Conservation (phyloP, 2,329 filamentous ascomycete genomes). For the Trichoderma sp. region DNA sequence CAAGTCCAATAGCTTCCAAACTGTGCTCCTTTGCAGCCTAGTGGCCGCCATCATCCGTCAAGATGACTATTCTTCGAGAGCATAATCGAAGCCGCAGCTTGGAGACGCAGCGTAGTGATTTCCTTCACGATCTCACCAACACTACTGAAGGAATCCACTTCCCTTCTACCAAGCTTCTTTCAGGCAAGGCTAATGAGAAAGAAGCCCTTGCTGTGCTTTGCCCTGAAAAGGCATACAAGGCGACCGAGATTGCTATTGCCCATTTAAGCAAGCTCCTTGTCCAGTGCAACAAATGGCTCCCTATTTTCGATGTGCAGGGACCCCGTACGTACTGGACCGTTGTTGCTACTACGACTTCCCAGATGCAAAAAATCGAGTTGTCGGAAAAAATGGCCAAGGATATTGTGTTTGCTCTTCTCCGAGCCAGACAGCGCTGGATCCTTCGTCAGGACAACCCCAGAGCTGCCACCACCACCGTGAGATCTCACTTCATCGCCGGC, state of each 20-base stretch:
- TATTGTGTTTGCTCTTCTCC: slow-evolving; percentile 18
- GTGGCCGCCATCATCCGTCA: neutral
- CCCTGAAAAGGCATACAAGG: neutral
- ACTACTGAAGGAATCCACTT: slow-evolving; percentile 19
- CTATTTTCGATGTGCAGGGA: neutral
- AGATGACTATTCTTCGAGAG: neutral
- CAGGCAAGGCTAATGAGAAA: neutral
- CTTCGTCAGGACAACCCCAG: neutral
- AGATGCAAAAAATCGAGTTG: neutral
- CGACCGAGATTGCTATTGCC: neutral
- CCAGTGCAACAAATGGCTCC: slow-evolving; percentile 13
- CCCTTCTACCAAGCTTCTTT: neutral
- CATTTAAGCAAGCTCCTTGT: slow-evolving; percentile 3
- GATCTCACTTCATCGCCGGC: neutral
- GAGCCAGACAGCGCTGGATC: slow-evolving; percentile 21
- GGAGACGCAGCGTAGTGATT: slow-evolving; percentile 8
- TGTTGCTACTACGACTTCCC: neutral
- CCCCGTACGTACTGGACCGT: neutral
- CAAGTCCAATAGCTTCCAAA: neutral
- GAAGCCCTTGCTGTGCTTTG: slow-evolving; percentile 10
- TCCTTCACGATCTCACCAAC: slow-evolving; percentile 5
- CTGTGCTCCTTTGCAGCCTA: neutral
- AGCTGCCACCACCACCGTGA: neutral
- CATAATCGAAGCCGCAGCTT: slow-evolving; percentile 11
- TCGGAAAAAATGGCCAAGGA: neutral